Base-by-base conservation (phyloP, 371 early-diverging fungal species). In the Zopfochytrium polystomum region DNA sequence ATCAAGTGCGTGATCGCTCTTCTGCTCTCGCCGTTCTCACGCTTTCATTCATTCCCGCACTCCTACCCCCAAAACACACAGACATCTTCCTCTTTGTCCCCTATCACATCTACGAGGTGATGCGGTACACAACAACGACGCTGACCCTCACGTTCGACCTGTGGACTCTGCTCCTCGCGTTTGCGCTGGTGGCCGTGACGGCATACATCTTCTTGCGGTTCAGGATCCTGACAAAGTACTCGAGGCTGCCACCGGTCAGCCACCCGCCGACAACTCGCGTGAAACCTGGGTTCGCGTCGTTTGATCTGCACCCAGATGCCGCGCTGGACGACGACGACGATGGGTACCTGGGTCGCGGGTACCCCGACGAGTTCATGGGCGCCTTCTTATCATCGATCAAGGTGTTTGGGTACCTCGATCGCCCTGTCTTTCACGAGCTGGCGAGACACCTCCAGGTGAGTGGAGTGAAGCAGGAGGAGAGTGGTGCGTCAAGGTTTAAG, bases 391-490 rank as follows among this genome's bases (percentile, higher is more conserved):
- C 86, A 1, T 85, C 86, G 15, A 95, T 96, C 74, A 93, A 93
- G 70, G 90, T 96, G n/a, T 96, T 98, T 82, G 95, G 95, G 0
- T 96, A 95, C 67, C 79, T 98, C 33, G 98, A 98, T 59, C 84
- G 91, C 64, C 92, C 92, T 4, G 95, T 98, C 43, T 94, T 98
- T 73, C 90, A 91, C 74, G 96, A 97, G 70, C 80, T 97, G 33
- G 89, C 93, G 3, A 76, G 92, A 20, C 72, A 71, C 34, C 62
- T 78, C 33, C 70, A 68, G 62, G 62, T 60, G 18, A 1, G 55
- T 4, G n/a, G n/a, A n/a, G n/a, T n/a, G n/a, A n/a, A n/a, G n/a
- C n/a, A n/a, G n/a, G n/a, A n/a, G n/a, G n/a, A n/a, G n/a, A n/a
- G n/a, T n/a, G n/a, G n/a, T n/a, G n/a, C n/a, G n/a, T n/a, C n/a